Base-by-base conservation (phyloP, 1,139 yeast species). In the Hanseniaspora sp. region DNA sequence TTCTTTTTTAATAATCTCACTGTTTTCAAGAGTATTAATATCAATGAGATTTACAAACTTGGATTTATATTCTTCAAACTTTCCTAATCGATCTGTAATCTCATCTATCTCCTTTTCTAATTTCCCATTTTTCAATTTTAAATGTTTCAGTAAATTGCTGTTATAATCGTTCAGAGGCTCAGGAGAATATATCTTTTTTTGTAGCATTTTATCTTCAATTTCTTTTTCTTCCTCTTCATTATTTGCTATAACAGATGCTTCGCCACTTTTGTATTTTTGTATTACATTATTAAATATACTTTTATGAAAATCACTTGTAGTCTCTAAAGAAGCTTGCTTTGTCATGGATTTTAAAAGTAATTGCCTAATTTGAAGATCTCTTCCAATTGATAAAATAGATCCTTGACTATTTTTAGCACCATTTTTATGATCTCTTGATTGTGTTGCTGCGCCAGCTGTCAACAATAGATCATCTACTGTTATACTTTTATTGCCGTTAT, bases 141-240 rank as follows among this genome's bases (percentile, higher is more conserved):
- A n/a, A 9, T 51, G 45, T 7, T 38, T 31, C 1, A 45, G 7
- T 5, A 51, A 34, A 9, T 28, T 44, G 15, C 23, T 15, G 12
- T 51, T 51, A 17, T 51, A 51, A 6, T 51, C 48, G 13, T 51
- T 51, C 15, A 44, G 13, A 17, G 54, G 48, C 18, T 51, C 54
- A 11, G 48, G 45, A 18, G 48, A 45, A 18, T 18, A 51, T 1
- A 51, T 33, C 18, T 51, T 51, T 31, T 47, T 38, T 23, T 39
- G 33, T 1, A 38, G 37, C 54, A 51, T 51, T 23, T 29, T 23
- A 11, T 38, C 48, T 28, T 51, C 43, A 12, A 44, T 44, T 7
- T 23, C 5, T 7, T 30, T 5, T 1, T 17, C 18, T 18, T 39
- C 43, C 3, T 51, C 48, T 5, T 23, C 17, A 38, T 43, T 17